Evolutionary conservation across 176 grass and related monocot genomes (phyloP).

Genomic region (Oryza meyeriana): DNA sequence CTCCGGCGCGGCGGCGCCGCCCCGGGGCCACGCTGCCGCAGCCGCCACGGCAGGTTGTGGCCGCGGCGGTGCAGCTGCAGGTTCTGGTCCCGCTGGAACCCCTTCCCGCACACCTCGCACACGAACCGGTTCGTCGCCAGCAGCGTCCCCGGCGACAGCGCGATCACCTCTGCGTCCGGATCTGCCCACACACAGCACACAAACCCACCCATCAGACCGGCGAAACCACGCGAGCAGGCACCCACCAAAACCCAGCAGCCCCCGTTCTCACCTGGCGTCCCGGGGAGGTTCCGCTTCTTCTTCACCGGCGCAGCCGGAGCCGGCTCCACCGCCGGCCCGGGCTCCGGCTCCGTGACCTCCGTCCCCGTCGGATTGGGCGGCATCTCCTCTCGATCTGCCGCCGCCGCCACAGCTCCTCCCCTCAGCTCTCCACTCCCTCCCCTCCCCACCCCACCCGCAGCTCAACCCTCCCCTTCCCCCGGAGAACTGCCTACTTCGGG

Average conservation of each 20-base stretch:
- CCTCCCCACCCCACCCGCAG: not conserved
- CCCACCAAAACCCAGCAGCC: not conserved
- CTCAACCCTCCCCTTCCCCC: not conserved
- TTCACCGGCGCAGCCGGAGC: constrained; percentile 22
- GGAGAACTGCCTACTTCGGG: not conserved
- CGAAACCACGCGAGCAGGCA: not conserved
- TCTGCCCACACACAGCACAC: constrained; percentile 20
- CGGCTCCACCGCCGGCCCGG: not conserved
- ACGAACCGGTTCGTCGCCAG: constrained; percentile 70
- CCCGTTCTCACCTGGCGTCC: constrained; percentile 42
- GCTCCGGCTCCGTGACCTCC: not conserved
- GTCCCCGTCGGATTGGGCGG: constrained; percentile 17
- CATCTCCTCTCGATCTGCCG: constrained; percentile 44
- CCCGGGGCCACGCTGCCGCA: constrained; percentile 55
- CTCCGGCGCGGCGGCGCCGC: constrained; percentile 45
- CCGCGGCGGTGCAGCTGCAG: constrained; percentile 68
- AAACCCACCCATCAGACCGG: not conserved
- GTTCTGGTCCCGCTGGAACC: constrained; percentile 88
- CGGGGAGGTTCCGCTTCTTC: constrained; percentile 70
- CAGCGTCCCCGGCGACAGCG: constrained; percentile 67
- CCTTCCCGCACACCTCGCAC: constrained; percentile 78
- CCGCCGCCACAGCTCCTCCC: not conserved
- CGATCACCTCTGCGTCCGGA: constrained; percentile 89
- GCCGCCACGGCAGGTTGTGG: constrained; percentile 57
- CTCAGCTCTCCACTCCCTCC: not conserved